Conservation (phyloP, 2,329 filamentous ascomycete genomes). For the Parasarocladium wereldwijsianum region DNA sequence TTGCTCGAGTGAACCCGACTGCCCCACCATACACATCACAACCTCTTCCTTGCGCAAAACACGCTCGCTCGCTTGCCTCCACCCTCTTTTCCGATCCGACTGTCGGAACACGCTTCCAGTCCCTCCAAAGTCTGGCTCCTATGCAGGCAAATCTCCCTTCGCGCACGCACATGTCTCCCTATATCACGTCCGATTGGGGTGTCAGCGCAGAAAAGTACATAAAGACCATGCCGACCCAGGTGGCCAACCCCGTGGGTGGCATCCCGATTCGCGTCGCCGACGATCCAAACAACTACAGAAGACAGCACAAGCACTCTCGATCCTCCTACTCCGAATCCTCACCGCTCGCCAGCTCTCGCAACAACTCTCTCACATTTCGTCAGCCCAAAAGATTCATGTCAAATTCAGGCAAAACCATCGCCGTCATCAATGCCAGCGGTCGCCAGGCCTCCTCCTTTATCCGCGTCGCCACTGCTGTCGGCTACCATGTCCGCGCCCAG, state of each 20-base stretch:
- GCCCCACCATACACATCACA: neutral
- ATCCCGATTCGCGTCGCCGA: slow-evolving; percentile 22
- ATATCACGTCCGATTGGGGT: slow-evolving; percentile 5
- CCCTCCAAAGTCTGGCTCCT: no score
- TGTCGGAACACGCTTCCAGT: slow-evolving; percentile 1
- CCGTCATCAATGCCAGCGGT: slow-evolving; percentile 89
- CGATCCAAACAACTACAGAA: slow-evolving; percentile 21
- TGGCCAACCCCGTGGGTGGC: slow-evolving; percentile 21
- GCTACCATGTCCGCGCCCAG: slow-evolving; percentile 86
- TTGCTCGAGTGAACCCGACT: neutral
- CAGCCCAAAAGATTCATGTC: slow-evolving; percentile 44
- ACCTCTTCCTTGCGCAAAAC: neutral
- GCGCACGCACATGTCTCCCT: slow-evolving; percentile 1
- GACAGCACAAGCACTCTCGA: slow-evolving; percentile 44
- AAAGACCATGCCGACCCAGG: slow-evolving; percentile 22
- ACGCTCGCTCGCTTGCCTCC: neutral
- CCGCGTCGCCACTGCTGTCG: slow-evolving; percentile 82
- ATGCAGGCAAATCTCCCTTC: slow-evolving; percentile 1
- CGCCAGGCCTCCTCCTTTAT: slow-evolving; percentile 93
- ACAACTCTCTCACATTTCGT: slow-evolving; percentile 46
- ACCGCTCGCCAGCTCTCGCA: slow-evolving; percentile 36
- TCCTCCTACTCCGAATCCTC: slow-evolving; percentile 49
- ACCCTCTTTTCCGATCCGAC: neutral
- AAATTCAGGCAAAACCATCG: slow-evolving; percentile 62
- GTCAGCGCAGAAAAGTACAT: slow-evolving; percentile 5